These are phyloP conservation scores for Solanum pinnatisectum DNA, from an alignment of 257 asterid species.

Conservation along the genomic window DNA sequence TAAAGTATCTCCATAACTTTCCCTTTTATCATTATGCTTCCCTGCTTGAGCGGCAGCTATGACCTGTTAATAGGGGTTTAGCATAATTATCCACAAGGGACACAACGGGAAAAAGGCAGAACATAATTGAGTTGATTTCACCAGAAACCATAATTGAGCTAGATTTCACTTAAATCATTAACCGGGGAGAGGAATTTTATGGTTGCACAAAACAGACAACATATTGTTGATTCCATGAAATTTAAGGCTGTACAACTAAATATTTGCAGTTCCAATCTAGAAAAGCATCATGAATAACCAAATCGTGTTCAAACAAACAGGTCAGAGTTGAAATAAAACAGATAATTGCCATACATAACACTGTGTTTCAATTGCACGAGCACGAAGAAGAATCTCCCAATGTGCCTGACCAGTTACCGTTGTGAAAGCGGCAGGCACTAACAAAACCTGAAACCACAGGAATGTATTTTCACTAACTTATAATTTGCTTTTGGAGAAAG, in stretches of 20 bases:
- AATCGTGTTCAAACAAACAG: background rate
- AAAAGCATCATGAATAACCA: background rate
- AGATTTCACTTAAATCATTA: background rate
- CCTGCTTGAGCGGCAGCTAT: conserved; percentile 96
- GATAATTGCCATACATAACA: conserved; percentile 49
- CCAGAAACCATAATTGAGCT: background rate
- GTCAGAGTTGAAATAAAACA: background rate
- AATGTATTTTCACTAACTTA: background rate
- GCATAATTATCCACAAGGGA: background rate
- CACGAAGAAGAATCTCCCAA: conserved; percentile 93
- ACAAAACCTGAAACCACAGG: conserved; percentile 35
- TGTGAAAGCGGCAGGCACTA: conserved; percentile 93
- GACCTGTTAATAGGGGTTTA: conserved; percentile 21
- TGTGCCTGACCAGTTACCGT: conserved; percentile 82
- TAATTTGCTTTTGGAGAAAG: background rate
- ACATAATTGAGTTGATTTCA: background rate
- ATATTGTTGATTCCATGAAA: background rate
- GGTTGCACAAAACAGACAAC: background rate
- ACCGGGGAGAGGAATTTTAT: background rate
- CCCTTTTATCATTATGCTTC: conserved; percentile 67
- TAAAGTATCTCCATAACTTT: conserved; percentile 76
- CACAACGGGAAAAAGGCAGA: background rate
- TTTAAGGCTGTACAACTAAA: background rate
- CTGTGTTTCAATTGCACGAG: conserved; percentile 94
- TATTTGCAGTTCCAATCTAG: background rate